Evolutionary conservation across 306 rosid genomes (phyloP).

Genomic region (Oemleria cerasiformis): DNA sequence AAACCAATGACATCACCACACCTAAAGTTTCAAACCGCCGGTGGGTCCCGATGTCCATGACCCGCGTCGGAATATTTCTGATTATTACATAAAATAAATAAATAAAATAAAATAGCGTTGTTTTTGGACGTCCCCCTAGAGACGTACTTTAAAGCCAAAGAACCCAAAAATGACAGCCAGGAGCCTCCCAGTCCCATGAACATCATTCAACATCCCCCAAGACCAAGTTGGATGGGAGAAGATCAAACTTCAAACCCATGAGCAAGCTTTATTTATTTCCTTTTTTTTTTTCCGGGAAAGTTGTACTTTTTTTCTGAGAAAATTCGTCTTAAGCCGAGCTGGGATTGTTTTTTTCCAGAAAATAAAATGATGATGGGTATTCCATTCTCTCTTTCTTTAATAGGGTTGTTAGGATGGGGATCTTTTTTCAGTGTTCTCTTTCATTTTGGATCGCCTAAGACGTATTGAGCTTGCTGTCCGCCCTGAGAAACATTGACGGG

Average conservation of each 20-base stretch:
- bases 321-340: not conserved
- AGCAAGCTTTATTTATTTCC: not conserved
- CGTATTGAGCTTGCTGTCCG: not conserved
- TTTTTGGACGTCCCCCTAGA: not conserved
- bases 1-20: not conserved
- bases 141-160: not conserved
- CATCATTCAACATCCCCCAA: no score
- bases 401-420: not conserved
- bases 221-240: not conserved
- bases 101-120: not conserved
- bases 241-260: not conserved
- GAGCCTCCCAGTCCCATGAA: not conserved
- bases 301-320: not conserved
- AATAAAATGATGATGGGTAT: not conserved
- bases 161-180: not conserved
- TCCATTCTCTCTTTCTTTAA: not conserved
- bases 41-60: not conserved
- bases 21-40: not conserved
- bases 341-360: not conserved
- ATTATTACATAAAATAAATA: no score
- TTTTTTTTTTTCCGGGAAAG: not conserved
- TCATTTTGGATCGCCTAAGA: not conserved
- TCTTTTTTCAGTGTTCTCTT: not conserved
- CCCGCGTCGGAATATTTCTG: not conserved
- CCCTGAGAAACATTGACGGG: not conserved